These are phyloP conservation scores for Aspergillus sp. DNA, from an alignment of 2,329 filamentous ascomycete species.

Conservation along the genomic window DNA sequence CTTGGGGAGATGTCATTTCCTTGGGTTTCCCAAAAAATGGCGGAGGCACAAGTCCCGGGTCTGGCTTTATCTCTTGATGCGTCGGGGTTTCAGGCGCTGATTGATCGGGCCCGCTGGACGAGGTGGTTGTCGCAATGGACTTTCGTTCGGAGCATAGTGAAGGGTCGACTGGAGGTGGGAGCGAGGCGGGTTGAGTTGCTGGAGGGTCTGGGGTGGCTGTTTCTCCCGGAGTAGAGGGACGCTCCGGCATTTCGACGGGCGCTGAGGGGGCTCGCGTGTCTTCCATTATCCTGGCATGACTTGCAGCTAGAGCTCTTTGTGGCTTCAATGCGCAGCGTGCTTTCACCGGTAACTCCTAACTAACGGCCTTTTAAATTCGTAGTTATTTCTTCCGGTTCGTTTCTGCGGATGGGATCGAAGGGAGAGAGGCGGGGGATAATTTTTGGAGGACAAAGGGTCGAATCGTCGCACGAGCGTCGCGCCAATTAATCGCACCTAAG, in stretches of 20 bases:
- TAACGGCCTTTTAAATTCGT: not conserved
- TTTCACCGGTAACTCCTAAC: not conserved
- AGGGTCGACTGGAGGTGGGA: conserved; percentile 25
- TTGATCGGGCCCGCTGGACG: conserved; percentile 18
- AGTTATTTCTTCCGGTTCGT: not conserved
- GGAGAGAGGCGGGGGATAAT: conserved; percentile 9
- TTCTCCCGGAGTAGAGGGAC: conserved; percentile 28
- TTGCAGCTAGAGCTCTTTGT: conserved; percentile 19
- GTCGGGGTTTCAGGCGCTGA: conserved; percentile 13
- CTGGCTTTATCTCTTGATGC: conserved; percentile 12
- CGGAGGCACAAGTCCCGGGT: conserved; percentile 12
- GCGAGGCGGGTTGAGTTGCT: conserved; percentile 29
- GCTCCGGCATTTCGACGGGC: conserved; percentile 26
- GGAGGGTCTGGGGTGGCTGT: conserved; percentile 24
- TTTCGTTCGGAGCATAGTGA: conserved; percentile 24
- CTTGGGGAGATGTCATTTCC: conserved; percentile 18
- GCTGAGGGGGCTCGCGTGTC: conserved; percentile 31
- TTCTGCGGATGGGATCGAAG: conserved; percentile 5
- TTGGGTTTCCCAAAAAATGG: conserved; percentile 12
- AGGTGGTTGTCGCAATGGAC: conserved; percentile 25
- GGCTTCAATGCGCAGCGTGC: not conserved
- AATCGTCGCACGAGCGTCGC: conserved; percentile 13
- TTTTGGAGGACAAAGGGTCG: conserved; percentile 12
- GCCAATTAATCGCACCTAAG: conserved; percentile 2
- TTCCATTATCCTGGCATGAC: conserved; percentile 40